Evolutionary conservation across 108 stramenopile genomes (phyloP).

Genomic region (Discostella pseudostelligera): DNA sequence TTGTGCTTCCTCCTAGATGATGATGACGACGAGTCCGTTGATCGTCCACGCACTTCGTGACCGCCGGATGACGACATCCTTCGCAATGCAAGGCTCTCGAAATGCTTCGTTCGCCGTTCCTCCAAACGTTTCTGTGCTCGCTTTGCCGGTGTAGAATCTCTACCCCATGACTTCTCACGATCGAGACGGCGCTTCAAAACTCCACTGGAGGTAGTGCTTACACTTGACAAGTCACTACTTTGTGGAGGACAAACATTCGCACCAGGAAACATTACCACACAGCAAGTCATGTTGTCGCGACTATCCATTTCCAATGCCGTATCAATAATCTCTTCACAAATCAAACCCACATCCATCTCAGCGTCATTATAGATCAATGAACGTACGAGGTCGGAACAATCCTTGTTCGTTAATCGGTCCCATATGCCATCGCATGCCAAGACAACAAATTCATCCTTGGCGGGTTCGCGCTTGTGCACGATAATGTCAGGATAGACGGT

Average conservation of each 20-base stretch:
- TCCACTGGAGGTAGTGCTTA: conserved; percentile 11
- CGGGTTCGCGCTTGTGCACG: conserved; percentile 57
- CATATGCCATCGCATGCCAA: conserved; percentile 86
- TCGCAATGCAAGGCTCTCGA: no score
- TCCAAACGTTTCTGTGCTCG: conserved; percentile 33
- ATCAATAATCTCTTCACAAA: conserved; percentile 87
- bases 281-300: conserved; percentile 83
- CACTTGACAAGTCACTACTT: neutral
- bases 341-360: conserved; percentile 62
- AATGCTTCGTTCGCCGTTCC: conserved; percentile 21
- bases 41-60: no score
- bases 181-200: conserved; percentile 36
- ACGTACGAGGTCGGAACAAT: conserved; percentile 63
- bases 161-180: conserved; percentile 38
- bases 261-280: conserved; percentile 42
- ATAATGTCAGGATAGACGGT: conserved; percentile 79
- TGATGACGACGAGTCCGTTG: no score
- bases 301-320: conserved; percentile 72
- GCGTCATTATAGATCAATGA: conserved; percentile 50
- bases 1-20: no score
- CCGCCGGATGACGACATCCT: no score
- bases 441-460: conserved; percentile 68
- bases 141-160: conserved; percentile 25
- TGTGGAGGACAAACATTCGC: conserved; percentile 3
- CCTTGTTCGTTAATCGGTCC: conserved; percentile 70